Conservation (phyloP, 305 asterid species). For the Fraxinus paxiana region DNA sequence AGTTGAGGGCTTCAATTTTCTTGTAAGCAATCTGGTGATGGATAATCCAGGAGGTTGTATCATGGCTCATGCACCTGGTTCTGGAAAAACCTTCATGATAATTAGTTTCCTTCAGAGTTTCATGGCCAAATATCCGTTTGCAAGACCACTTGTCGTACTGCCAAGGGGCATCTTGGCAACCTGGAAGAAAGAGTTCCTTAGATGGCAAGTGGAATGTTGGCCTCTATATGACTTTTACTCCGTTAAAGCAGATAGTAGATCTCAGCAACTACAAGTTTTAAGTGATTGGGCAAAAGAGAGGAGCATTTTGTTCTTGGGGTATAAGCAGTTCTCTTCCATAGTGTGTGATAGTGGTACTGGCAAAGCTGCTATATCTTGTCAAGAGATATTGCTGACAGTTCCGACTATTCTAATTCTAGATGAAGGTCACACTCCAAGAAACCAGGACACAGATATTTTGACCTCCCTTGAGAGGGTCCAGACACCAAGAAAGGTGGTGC, state of each 20-base stretch:
- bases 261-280: constrained; percentile 74
- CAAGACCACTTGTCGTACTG: neutral
- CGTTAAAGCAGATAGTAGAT: constrained; percentile 73
- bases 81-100: constrained; percentile 1
- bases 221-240: constrained; percentile 85
- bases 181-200: neutral
- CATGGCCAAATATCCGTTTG: neutral
- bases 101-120: constrained; percentile 3
- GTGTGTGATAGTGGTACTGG: constrained; percentile 58
- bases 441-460: constrained; percentile 78
- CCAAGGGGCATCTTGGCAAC: constrained; percentile 1
- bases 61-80: constrained; percentile 9
- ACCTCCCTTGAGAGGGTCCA: constrained; percentile 81
- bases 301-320: constrained; percentile 78
- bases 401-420: constrained; percentile 80
- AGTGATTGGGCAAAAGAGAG: constrained; percentile 64
- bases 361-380: constrained; percentile 53
- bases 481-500: constrained; percentile 82
- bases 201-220: constrained; percentile 36
- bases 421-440: constrained; percentile 95
- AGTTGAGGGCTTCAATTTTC: neutral
- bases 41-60: constrained; percentile 3
- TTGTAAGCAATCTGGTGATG: neutral
- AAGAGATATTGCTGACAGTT: constrained; percentile 51
- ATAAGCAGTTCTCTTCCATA: constrained; percentile 78